These are phyloP conservation scores for Yamadazyma kitorensis DNA, from an alignment of 805 yeast genomes.

Conservation along the genomic window DNA sequence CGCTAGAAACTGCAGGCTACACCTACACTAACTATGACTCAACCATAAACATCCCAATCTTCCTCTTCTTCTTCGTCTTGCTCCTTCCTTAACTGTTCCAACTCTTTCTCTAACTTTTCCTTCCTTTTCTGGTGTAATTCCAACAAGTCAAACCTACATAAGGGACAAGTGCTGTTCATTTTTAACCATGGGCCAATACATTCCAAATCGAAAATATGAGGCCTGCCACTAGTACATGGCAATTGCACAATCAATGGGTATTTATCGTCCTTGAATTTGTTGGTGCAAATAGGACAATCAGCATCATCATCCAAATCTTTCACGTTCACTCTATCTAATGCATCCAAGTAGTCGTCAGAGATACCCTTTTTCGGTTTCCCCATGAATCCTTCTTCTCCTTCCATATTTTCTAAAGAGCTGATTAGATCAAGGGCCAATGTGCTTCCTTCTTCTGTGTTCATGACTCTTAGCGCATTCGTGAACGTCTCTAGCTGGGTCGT, in stretches of 20 bases:
- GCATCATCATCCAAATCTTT: slow-evolving; percentile 43
- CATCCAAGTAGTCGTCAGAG: slow-evolving; percentile 66
- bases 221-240: slow-evolving; percentile 49
- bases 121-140: slow-evolving; percentile 30
- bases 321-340: slow-evolving; percentile 62
- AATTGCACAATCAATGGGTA: slow-evolving; percentile 78
- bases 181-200: slow-evolving; percentile 90
- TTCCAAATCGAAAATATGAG: slow-evolving; percentile 82
- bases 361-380: slow-evolving; percentile 51
- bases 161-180: slow-evolving; percentile 73
- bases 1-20: no score
- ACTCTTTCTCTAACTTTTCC: slow-evolving; percentile 33
- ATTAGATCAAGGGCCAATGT: slow-evolving; percentile 26
- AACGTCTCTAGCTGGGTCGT: slow-evolving; percentile 20
- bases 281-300: slow-evolving; percentile 83
- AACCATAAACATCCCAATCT: slow-evolving; percentile 83
- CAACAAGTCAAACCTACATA: slow-evolving; percentile 74
- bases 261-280: slow-evolving; percentile 63
- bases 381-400: slow-evolving; percentile 6
- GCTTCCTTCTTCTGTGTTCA: slow-evolving; percentile 31
- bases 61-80: slow-evolving; percentile 57
- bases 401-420: slow-evolving; percentile 16
- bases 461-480: slow-evolving; percentile 27
- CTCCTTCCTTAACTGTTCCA: slow-evolving; percentile 37
- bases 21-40: slow-evolving; percentile 6